phyloP scores from a whole-genome alignment of 352 stramenopile genomes.

The Pythium phragmitis region DNA sequence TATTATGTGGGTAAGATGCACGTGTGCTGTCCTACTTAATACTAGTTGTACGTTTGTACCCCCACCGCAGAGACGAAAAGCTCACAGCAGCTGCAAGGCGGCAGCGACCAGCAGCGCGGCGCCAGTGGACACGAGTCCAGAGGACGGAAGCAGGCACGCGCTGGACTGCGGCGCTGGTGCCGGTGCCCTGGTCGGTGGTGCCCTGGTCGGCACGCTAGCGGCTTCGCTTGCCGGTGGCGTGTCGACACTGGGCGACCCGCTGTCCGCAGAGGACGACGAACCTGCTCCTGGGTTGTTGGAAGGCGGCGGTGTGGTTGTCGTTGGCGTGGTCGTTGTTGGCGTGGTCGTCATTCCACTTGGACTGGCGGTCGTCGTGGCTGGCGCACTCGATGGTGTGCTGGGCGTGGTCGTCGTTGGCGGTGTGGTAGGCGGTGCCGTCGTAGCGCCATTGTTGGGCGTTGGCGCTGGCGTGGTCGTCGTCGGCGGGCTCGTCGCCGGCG shows the following conservation, averaged over 20 bases:
- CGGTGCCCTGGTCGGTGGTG: not conserved
- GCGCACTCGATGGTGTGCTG: not conserved
- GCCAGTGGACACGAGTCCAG: too few relatives aligned
- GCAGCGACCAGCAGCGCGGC: too few relatives aligned
- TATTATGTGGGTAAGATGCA: not conserved
- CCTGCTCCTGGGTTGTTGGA: not conserved
- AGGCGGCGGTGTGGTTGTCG: not conserved
- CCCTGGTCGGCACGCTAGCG: not conserved
- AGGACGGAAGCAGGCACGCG: too few relatives aligned
- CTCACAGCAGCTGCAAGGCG: too few relatives aligned
- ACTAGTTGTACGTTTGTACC: too few relatives aligned
- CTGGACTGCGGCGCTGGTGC: too few relatives aligned
- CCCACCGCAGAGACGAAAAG: too few relatives aligned
- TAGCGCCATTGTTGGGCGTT: not conserved
- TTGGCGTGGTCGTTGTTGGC: conserved; percentile 1
- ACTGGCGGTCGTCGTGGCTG: not conserved
- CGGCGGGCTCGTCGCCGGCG: not conserved
- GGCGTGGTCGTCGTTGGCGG: not conserved
- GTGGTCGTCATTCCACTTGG: not conserved
- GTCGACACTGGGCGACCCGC: not conserved
- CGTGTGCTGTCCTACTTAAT: too few relatives aligned
- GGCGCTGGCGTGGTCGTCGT: not conserved
- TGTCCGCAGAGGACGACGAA: not conserved
- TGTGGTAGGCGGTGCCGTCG: not conserved
- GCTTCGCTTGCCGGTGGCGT: not conserved